These are phyloP conservation scores for Pseudogymnoascus sp. DNA, from an alignment of 2,329 filamentous ascomycete species.

Conservation along the genomic window DNA sequence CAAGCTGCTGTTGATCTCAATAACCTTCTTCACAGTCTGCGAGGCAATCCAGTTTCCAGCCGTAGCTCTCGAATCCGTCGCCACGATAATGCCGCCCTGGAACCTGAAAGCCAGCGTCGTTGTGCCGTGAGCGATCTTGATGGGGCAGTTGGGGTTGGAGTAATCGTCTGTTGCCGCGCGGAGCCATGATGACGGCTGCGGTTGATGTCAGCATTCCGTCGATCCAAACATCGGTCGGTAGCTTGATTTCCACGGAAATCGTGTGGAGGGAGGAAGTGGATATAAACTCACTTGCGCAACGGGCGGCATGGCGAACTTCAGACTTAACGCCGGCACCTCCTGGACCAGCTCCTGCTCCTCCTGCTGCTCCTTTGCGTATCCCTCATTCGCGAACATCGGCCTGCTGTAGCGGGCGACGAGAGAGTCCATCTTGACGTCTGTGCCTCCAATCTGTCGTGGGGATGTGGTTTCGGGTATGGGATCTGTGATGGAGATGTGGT, in stretches of 20 bases:
- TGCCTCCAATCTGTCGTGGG: slow-evolving; percentile 7
- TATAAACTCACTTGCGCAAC: slow-evolving; percentile 65
- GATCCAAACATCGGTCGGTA: not conserved
- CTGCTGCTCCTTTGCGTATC: slow-evolving; percentile 62
- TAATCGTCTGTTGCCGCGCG: slow-evolving; percentile 95
- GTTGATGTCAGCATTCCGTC: slow-evolving; percentile 11
- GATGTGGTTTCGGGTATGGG: not conserved
- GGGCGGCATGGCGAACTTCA: slow-evolving; percentile 92
- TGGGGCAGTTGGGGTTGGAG: slow-evolving; percentile 91
- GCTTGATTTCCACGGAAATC: not conserved
- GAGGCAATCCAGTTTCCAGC: slow-evolving; percentile 99
- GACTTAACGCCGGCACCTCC: slow-evolving; percentile 65
- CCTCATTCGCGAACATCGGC: slow-evolving; percentile 63
- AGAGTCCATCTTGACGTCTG: slow-evolving; percentile 61
- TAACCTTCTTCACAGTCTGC: slow-evolving; percentile 99
- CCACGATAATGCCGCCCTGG: slow-evolving; percentile 96
- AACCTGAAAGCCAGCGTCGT: slow-evolving; percentile 97
- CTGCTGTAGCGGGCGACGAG: slow-evolving; percentile 88
- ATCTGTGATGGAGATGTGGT: not conserved
- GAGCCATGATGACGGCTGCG: slow-evolving; percentile 82
- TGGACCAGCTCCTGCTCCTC: slow-evolving; percentile 59
- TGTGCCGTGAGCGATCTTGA: slow-evolving; percentile 98
- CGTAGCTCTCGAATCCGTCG: slow-evolving; percentile 93
- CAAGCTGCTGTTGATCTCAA: slow-evolving; percentile 92
- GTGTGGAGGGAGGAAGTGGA: slow-evolving; percentile 8